These are phyloP conservation scores for Lanmaoa pseudosensibilis DNA, from an alignment of 768 basidiomycete species.

Conservation along the genomic window DNA sequence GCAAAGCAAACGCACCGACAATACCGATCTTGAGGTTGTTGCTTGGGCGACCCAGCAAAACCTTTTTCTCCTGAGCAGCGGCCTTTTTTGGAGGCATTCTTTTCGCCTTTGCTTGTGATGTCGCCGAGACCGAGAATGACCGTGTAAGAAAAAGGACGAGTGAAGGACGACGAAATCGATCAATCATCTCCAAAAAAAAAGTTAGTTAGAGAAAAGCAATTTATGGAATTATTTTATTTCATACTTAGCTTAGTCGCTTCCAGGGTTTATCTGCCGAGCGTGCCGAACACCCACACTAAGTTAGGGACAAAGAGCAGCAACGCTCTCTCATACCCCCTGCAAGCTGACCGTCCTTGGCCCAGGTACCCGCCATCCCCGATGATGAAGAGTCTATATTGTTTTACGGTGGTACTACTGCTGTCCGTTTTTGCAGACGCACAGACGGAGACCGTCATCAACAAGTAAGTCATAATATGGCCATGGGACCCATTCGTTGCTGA, in stretches of 20 bases:
- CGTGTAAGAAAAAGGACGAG: slow-evolving; percentile 19
- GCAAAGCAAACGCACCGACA: slow-evolving; percentile 70
- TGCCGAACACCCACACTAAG: slow-evolving; percentile 12
- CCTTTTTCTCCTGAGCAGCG: slow-evolving; percentile 74
- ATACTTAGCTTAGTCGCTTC: background rate
- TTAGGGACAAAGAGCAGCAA: background rate
- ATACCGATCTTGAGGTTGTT: slow-evolving; percentile 99
- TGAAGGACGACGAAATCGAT: slow-evolving; percentile 30
- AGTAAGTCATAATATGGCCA: slow-evolving; percentile 38
- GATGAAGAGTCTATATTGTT: slow-evolving; percentile 18
- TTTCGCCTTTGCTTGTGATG: slow-evolving; percentile 44
- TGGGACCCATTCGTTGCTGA: slow-evolving; percentile 11
- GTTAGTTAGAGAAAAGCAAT: background rate
- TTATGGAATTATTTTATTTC: background rate
- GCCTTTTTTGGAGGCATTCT: slow-evolving; percentile 95
- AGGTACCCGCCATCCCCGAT: slow-evolving; percentile 7
- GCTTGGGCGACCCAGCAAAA: slow-evolving; percentile 82
- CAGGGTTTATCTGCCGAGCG: slow-evolving; percentile 23
- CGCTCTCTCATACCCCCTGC: background rate
- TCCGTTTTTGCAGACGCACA: slow-evolving; percentile 39
- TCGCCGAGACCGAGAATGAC: slow-evolving; percentile 39
- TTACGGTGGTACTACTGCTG: slow-evolving; percentile 20
- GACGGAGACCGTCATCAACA: slow-evolving; percentile 46
- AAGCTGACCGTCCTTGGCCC: background rate
- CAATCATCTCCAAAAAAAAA: slow-evolving; percentile 27